phyloP scores from a whole-genome alignment of 2,329 filamentous ascomycete genomes.

The Hypocreales sp. region DNA sequence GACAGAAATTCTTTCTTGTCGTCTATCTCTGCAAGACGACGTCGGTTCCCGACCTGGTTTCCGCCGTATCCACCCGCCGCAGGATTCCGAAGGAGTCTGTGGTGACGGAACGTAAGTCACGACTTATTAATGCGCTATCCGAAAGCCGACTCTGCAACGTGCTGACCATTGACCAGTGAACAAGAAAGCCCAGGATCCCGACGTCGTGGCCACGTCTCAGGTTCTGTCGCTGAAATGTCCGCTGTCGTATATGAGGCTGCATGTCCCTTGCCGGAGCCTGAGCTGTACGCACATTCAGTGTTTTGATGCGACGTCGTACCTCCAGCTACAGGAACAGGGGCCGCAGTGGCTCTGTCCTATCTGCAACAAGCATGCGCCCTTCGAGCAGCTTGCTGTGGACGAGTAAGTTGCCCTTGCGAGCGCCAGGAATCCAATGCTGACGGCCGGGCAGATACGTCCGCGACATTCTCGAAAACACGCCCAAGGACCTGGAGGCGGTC shows the following conservation, averaged over 20 bases:
- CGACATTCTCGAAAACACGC: conserved; percentile 66
- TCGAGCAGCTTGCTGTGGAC: conserved; percentile 72
- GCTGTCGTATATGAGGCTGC: conserved; percentile 70
- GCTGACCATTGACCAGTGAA: conserved; percentile 39
- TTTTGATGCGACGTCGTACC: conserved; percentile 83
- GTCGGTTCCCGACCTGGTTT: conserved; percentile 55
- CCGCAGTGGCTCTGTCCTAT: conserved; percentile 95
- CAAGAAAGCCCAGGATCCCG: conserved; percentile 67
- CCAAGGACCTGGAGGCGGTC: conserved; percentile 62
- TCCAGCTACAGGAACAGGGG: conserved; percentile 88
- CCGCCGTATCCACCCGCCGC: conserved; percentile 47
- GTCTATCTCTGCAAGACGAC: conserved; percentile 63
- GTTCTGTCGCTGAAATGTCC: conserved; percentile 89
- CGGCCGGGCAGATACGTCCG: conserved; percentile 54
- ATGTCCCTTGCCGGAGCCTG: conserved; percentile 62
- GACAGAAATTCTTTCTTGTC: conserved; percentile 56
- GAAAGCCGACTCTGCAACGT: background rate
- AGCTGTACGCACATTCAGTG: conserved; percentile 84
- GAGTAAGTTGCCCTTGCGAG: conserved; percentile 40
- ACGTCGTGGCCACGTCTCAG: conserved; percentile 78
- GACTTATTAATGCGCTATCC: conserved; percentile 6
- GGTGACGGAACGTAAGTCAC: conserved; percentile 58
- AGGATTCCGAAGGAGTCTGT: conserved; percentile 71
- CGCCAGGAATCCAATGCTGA: background rate
- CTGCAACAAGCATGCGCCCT: conserved; percentile 71